phyloP scores from a whole-genome alignment of 1,284 basidiomycete genomes.

The Leccinum holopus region DNA sequence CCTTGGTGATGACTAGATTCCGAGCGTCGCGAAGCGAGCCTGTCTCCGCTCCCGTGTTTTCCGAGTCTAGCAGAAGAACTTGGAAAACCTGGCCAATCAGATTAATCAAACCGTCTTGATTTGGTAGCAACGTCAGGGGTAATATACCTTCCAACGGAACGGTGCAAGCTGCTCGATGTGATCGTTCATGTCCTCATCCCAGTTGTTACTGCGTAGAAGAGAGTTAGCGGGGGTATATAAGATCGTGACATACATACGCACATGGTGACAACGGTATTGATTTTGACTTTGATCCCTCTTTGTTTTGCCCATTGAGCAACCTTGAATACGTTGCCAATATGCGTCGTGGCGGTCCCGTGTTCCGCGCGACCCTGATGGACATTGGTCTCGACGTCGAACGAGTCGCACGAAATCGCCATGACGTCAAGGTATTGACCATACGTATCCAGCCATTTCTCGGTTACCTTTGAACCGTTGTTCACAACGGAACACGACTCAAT shows the following conservation, averaged over 20 bases:
- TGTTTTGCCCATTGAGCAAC: constrained; percentile 38
- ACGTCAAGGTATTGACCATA: constrained; percentile 42
- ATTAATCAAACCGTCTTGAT: neutral
- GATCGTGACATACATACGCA: neutral
- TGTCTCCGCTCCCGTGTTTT: constrained; percentile 29
- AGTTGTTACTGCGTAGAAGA: constrained; percentile 33
- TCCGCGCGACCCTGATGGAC: constrained; percentile 36
- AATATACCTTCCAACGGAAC: constrained; percentile 29
- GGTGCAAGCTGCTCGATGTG: constrained; percentile 26
- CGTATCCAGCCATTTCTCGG: constrained; percentile 40
- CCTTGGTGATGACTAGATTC: constrained; percentile 34
- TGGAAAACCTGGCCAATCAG: constrained; percentile 24
- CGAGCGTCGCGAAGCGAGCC: constrained; percentile 38
- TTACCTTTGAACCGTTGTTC: constrained; percentile 43
- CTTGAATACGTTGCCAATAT: constrained; percentile 35
- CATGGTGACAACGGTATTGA: constrained; percentile 42
- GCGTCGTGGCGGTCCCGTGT: constrained; percentile 30
- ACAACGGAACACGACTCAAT: constrained; percentile 43
- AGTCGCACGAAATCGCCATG: constrained; percentile 45
- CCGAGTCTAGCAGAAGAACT: constrained; percentile 38
- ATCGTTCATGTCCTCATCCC: constrained; percentile 34
- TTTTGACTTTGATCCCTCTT: constrained; percentile 39
- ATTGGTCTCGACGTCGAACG: constrained; percentile 41
- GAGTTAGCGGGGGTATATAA: neutral
- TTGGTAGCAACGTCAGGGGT: neutral